Percentiles rank a stretch among this genome's conserved stretches.
These are phyloP conservation scores for Clonostachys byssicola DNA, from an alignment of 2,329 filamentous ascomycete genomes.

Conservation along the genomic window DNA sequence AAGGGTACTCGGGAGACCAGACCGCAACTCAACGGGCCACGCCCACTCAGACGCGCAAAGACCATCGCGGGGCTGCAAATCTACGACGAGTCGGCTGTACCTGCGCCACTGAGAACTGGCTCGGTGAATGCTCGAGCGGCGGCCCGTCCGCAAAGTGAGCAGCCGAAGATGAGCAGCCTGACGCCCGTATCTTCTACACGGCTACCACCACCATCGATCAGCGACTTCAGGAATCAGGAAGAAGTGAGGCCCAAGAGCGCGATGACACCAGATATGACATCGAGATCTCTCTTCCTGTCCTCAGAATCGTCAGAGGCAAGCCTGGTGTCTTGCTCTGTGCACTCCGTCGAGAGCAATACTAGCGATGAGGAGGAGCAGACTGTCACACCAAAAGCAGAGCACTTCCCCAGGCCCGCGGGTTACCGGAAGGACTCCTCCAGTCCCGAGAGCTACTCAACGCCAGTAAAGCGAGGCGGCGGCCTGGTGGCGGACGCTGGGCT, in stretches of 20 bases:
- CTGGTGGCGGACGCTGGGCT: slow-evolving; percentile 4
- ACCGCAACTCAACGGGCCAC: not conserved
- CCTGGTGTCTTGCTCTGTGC: slow-evolving; percentile 16
- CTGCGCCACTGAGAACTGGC: slow-evolving; percentile 4
- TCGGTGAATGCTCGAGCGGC: slow-evolving; percentile 1
- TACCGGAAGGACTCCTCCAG: no score
- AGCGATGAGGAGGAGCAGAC: slow-evolving; percentile 1
- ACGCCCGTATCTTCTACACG: not conserved
- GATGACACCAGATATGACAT: not conserved
- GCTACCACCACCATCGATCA: not conserved
- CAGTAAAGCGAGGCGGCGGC: not conserved
- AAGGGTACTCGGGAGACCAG: not conserved
- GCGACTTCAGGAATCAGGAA: slow-evolving; percentile 1
- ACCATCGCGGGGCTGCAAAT: slow-evolving; percentile 1
- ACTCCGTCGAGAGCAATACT: slow-evolving; percentile 5
- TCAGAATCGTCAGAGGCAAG: slow-evolving; percentile 4
- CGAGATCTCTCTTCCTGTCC: not conserved
- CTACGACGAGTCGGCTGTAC: slow-evolving; percentile 1
- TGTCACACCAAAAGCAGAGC: slow-evolving; percentile 5
- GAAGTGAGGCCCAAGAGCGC: slow-evolving; percentile 8
- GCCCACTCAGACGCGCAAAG: slow-evolving; percentile 2
- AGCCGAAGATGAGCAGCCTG: not conserved
- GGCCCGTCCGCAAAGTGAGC: not conserved
- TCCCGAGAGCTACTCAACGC: not conserved
- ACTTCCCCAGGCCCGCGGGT: not conserved